Percentiles rank a stretch among this genome's conserved stretches.
Conservation (phyloP, 2,329 filamentous ascomycete genomes). For the Leptographium procerum region DNA sequence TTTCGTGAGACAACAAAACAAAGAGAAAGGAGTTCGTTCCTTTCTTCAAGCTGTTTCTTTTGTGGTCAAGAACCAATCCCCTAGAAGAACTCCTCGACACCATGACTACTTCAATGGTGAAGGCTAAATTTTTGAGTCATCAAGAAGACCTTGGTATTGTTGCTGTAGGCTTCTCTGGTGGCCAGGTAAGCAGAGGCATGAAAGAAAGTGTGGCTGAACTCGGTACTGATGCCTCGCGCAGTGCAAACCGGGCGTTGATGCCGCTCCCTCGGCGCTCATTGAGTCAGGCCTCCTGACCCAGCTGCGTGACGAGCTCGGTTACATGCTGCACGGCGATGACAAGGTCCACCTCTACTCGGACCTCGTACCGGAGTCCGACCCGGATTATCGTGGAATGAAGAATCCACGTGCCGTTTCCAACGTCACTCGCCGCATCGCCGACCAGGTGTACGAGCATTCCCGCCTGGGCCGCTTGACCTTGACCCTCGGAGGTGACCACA, state of each 20-base stretch:
- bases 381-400: conserved; percentile 86
- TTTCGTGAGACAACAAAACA: background rate
- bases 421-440: conserved; percentile 67
- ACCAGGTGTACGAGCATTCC: conserved; percentile 82
- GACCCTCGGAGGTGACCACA: conserved; percentile 92
- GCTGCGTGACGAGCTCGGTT: conserved; percentile 74
- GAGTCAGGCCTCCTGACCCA: conserved; percentile 76
- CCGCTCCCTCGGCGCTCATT: conserved; percentile 79
- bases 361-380: conserved; percentile 59
- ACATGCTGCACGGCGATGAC: conserved; percentile 76
- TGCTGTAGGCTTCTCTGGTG: conserved; percentile 91
- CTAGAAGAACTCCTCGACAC: background rate
- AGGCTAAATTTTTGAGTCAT: conserved; percentile 67
- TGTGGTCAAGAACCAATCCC: background rate
- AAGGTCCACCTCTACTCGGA: conserved; percentile 73
- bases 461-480: conserved; percentile 74
- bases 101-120: conserved; percentile 44
- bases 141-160: conserved; percentile 79
- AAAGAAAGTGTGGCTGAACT: background rate
- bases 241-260: conserved; percentile 87
- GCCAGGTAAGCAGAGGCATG: conserved; percentile 53
- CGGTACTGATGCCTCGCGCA: conserved; percentile 22
- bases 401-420: conserved; percentile 76
- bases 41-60: background rate
- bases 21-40: background rate